phyloP scores from a whole-genome alignment of 1,284 basidiomycete genomes.

The Mycosarcoma maydis region DNA sequence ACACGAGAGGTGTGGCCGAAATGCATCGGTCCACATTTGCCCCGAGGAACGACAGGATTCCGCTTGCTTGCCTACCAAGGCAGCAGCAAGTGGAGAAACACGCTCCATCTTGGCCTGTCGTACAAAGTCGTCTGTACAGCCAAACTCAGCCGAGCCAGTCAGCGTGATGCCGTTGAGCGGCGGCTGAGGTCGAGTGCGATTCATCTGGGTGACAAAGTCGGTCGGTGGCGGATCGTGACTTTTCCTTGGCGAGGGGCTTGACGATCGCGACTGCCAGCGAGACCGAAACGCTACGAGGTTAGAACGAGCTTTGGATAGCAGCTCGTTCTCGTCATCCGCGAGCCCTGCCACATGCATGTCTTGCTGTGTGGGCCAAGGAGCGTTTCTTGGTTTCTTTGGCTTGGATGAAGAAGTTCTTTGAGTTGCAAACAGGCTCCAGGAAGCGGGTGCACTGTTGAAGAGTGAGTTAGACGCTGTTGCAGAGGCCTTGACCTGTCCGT shows the following conservation, averaged over 20 bases:
- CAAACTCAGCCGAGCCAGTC: neutral
- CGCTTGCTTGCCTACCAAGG: neutral
- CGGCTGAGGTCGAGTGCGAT: slow-evolving; percentile 8
- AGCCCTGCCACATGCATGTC: slow-evolving; percentile 23
- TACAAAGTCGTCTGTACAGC: slow-evolving; percentile 9
- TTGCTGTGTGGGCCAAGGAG: slow-evolving; percentile 19
- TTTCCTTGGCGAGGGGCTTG: neutral
- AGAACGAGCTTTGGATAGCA: slow-evolving; percentile 1
- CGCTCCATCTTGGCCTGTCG: slow-evolving; percentile 2
- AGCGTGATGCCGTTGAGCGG: slow-evolving; percentile 2
- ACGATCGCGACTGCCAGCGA: slow-evolving; percentile 3
- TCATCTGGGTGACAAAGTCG: slow-evolving; percentile 18
- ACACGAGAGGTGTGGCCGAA: slow-evolving; percentile 24
- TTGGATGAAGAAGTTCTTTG: slow-evolving; percentile 7
- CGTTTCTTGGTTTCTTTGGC: slow-evolving; percentile 23
- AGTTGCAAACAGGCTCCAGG: slow-evolving; percentile 37
- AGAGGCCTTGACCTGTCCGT: slow-evolving; percentile 5
- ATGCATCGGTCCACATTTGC: slow-evolving; percentile 45
- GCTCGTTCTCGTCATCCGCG: slow-evolving; percentile 1
- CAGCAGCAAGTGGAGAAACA: slow-evolving; percentile 1
- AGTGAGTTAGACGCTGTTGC: slow-evolving; percentile 4
- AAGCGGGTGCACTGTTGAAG: slow-evolving; percentile 7
- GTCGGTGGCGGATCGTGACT: neutral
- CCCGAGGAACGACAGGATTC: neutral
- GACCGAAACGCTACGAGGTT: slow-evolving; percentile 14